Evolutionary conservation across 306 rosid species (phyloP), one percentile per base, ranked within the genome.

Genomic region (Trifolium fragiferum): DNA sequence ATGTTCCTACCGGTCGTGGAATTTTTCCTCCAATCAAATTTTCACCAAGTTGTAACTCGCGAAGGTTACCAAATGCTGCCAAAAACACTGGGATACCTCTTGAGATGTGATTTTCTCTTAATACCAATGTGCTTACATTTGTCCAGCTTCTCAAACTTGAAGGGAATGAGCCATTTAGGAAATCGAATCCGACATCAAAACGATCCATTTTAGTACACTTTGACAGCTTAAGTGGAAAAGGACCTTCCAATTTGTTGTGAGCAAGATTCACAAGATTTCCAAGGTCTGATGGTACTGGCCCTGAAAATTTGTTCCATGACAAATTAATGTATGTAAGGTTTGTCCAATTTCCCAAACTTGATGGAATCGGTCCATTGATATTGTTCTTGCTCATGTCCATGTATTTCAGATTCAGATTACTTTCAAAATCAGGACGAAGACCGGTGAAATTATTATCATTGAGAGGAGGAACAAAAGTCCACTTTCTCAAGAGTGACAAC

Each of bases 41-140:
- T 63, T 93, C 93, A 43, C 97, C 97, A 69, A 93, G 86, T 18
- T 88, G 86, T 59, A 93, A 84, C 80, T 82, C 85, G 4, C 21
- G 70, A 47, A 93, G 92, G 72, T 11, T 68, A 20, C 37, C 37
- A 73, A 87, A 80, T 16, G 81, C 85, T 0, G 80, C 75, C 57
- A 90, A 63, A 80, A 90, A 82, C 14, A 2, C 19, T 0, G 92
- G 93, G 76, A 93, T 75, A 10, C 90, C 88, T 11, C 97, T 90
- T 1, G 69, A 72, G 27, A 93, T 88, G 32, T 5, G 60, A 80
- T 90, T 93, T 66, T 89, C 96, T 43, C 85, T 85, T 58, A 93
- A 62, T 65, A 81, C 68, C 70, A 90, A 80, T 1, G 85, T 72
- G 2, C 80, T 66, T 37, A 90, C 51, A 49, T 1, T 68, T 4